phyloP scores from a whole-genome alignment of 1,139 yeast genomes.

The Suhomyces choctaworum region DNA sequence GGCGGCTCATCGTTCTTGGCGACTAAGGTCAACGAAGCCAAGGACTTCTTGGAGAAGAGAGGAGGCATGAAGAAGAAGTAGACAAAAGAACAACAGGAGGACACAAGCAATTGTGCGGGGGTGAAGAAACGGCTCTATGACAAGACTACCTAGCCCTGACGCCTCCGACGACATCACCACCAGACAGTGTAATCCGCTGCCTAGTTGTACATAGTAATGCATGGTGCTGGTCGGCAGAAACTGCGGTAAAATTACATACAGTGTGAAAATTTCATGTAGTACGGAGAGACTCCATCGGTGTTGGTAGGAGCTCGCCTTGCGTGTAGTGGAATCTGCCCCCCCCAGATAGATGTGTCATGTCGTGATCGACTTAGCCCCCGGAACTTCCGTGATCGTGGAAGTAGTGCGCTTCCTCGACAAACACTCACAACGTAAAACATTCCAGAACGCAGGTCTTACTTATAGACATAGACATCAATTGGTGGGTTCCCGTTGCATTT shows the following conservation, averaged over 20 bases:
- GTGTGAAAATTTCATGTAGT: too few relatives aligned
- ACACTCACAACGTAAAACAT: not conserved
- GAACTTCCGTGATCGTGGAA: constrained; percentile 6
- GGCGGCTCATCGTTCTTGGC: constrained; percentile 97
- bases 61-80: constrained; percentile 56
- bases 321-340: too few relatives aligned
- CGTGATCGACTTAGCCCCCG: constrained; percentile 2
- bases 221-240: not conserved
- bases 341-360: too few relatives aligned
- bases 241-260: too few relatives aligned
- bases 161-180: too few relatives aligned
- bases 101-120: too few relatives aligned
- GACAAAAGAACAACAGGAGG: too few relatives aligned
- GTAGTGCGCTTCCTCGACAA: constrained; percentile 4
- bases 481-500: not conserved
- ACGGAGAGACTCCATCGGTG: too few relatives aligned
- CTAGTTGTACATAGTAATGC: not conserved
- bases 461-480: not conserved
- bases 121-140: too few relatives aligned
- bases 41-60: constrained; percentile 86
- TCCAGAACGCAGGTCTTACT: not conserved
- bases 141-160: too few relatives aligned
- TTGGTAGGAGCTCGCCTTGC: too few relatives aligned
- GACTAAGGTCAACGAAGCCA: constrained; percentile 95
- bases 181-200: too few relatives aligned